Percentiles rank a stretch among this genome's conserved stretches.
phyloP scores from a whole-genome alignment of 2,329 filamentous ascomycete species.

The Cryphonectria naterciae region DNA sequence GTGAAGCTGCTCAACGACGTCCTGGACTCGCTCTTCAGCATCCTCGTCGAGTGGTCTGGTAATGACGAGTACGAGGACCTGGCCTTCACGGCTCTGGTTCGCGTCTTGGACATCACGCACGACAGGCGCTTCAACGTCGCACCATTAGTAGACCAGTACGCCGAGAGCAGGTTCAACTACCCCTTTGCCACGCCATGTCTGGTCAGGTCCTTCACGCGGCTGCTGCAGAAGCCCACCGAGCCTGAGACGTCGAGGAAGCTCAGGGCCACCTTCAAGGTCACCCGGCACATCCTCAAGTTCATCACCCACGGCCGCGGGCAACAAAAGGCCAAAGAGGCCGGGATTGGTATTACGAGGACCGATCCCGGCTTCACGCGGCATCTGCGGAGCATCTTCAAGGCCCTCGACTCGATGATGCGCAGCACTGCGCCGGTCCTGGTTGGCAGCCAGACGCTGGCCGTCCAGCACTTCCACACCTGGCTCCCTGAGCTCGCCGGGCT shows the following conservation, averaged over 20 bases:
- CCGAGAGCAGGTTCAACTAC: constrained; percentile 86
- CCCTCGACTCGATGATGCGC: constrained; percentile 86
- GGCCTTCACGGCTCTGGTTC: constrained; percentile 87
- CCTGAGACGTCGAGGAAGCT: constrained; percentile 82
- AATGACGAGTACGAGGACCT: constrained; percentile 92
- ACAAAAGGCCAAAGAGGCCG: constrained; percentile 85
- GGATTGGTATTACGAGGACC: constrained; percentile 79
- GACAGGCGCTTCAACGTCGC: constrained; percentile 91
- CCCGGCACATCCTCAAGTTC: constrained; percentile 90
- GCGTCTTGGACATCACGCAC: constrained; percentile 89
- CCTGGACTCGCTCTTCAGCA: constrained; percentile 87
- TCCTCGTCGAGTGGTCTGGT: constrained; percentile 87
- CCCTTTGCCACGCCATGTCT: constrained; percentile 89
- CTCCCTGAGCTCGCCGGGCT: constrained; percentile 84
- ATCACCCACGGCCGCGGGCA: constrained; percentile 87
- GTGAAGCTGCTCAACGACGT: constrained; percentile 92
- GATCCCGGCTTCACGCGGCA: constrained; percentile 79
- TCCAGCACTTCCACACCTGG: constrained; percentile 97
- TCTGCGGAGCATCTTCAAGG: constrained; percentile 84
- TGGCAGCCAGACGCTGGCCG: constrained; percentile 90
- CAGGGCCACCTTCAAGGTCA: constrained; percentile 92
- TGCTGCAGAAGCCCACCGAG: constrained; percentile 82
- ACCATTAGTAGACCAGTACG: constrained; percentile 89
- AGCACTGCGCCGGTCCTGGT: constrained; percentile 84
- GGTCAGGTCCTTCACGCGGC: constrained; percentile 81